Evolutionary conservation across 805 yeast genomes (phyloP).

Genomic region (Saccharomycopsis guyanensis): DNA sequence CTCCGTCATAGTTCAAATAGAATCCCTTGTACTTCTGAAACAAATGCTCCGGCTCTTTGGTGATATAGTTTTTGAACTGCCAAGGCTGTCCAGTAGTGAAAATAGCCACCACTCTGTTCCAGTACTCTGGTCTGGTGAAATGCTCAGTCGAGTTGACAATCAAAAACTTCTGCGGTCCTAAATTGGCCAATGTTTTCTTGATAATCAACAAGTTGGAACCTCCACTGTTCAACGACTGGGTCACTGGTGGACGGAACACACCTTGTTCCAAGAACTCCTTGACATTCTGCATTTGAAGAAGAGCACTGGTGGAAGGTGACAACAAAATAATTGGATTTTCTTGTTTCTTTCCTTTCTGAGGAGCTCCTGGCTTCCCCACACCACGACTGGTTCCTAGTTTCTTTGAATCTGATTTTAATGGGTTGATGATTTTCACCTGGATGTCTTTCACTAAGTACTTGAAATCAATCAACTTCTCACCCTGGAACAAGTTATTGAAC

Average conservation of each 20-base stretch:
- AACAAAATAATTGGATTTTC: conserved; percentile 65
- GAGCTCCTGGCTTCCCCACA: background rate
- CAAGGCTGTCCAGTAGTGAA: conserved; percentile 96
- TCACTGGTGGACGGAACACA: conserved; percentile 45
- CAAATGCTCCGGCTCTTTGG: conserved; percentile 69
- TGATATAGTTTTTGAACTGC: conserved; percentile 88
- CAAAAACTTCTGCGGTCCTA: conserved; percentile 59
- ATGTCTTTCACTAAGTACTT: conserved; percentile 59
- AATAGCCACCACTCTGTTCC: conserved; percentile 95
- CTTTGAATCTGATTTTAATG: conserved; percentile 32
- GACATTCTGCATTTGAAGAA: conserved; percentile 56
- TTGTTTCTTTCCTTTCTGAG: conserved; percentile 19
- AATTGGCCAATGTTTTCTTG: conserved; percentile 45
- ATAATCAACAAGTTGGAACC: conserved; percentile 39
- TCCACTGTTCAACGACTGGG: conserved; percentile 29
- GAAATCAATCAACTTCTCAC: conserved; percentile 59
- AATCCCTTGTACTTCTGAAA: conserved; percentile 84
- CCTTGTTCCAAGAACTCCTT: conserved; percentile 71
- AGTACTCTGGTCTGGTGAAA: conserved; percentile 88
- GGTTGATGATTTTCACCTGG: conserved; percentile 49
- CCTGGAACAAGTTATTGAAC: conserved; percentile 59
- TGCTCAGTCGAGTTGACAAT: conserved; percentile 85
- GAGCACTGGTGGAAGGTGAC: conserved; percentile 74
- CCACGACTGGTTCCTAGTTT: background rate
- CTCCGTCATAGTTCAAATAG: conserved; percentile 69